Base-by-base conservation (phyloP, 192 early-diverging fungal species). In the Podila minutissima region DNA sequence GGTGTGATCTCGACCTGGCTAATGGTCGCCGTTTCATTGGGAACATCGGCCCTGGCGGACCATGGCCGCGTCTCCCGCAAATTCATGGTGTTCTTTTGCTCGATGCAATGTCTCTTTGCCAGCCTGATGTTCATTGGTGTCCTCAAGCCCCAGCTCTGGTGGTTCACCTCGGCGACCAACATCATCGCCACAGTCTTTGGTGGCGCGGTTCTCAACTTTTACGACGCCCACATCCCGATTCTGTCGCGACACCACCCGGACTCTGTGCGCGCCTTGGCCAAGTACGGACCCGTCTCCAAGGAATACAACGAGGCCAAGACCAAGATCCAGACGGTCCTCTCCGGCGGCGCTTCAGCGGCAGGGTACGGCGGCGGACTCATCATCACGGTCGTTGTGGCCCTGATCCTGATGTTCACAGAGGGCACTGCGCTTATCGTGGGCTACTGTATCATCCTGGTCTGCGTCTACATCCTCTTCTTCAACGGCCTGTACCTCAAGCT, bases 201-300 rank as follows among this genome's bases (percentile, higher is more conserved):
- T 33, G 55, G 68, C 15, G 57, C 59, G 22, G 28, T 59, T 3
- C 51, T 73, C 62, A 73, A 83, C 46, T 89, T 89, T 72, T 89
- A 84, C 59, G 75, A 86, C 2, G 84, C 86, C 24, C 72, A 84
- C 59, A 73, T 89, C 58, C 83, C 87, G 19, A 82, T 65, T 22
- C 32, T 85, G 22, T 67, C 84, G 9, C 73, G 75, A 38, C 64
- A 72, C 37, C 84, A 84, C 38, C 87, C 87, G 20, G 26, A 66
- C 35, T 74, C 84, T 4, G 57, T 83, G 19, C 74, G 74, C 11
- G 61, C 72, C 12, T 37, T 26, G 37, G 0, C 72, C 28, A 29
- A 31, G n/a, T 67, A 49, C n/a, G 76, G 76, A 9, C 69, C 70
- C 37, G 46, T 28, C 15, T 73, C 74, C 15, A 20, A 63, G 15